Evolutionary conservation across 1,284 basidiomycete genomes (phyloP), one percentile per base, ranked within the genome.

Genomic region (Amylostereum areolatum): DNA sequence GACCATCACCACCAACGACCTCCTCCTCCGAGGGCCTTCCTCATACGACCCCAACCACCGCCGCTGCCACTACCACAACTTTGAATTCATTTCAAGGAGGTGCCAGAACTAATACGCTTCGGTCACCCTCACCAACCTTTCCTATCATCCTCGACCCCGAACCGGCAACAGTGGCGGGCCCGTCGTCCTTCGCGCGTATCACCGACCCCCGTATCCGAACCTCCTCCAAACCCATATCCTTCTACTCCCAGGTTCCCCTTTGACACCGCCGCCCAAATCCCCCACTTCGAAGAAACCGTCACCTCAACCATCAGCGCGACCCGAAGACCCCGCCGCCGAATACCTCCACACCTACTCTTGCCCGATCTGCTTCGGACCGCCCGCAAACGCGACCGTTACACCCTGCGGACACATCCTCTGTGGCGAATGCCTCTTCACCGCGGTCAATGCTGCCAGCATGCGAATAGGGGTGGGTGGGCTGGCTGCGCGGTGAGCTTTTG

Each of bases 391-490:
- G 24, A 86, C 85, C 0, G 64, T 89, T 47, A 88, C 85, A 0
- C 85, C 84, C 0, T 90, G 87, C 55, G 87, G 87, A 0, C 87
- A 90, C 54, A 74, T 90, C 41, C 80, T 80, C 53, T 90, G 87
- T 55, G 88, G 85, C 1, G 69, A 77, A 28, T 90, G 87, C 62
- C 72, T 90, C 5, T 90, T 89, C 56, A 79, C 78, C 1, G 82
- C 87, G 0, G 77, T 90, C 39, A 83, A 81, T 56, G 74, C 82
- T 3, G 77, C 79, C 4, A 64, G 81, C 42, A 67, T 76, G 54
- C 77, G 84, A 31, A 73, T 70, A 10, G 67, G 69, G 51, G 64
- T 64, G 6, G 68, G 71, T 24, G 64, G 66, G 2, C 69, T 67
- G 11, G 61, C 66, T 3, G 70, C 81, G 3, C 70, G 71, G 81